Evolutionary conservation across 768 basidiomycete species (phyloP).

Genomic region (Calvatia gigantea): DNA sequence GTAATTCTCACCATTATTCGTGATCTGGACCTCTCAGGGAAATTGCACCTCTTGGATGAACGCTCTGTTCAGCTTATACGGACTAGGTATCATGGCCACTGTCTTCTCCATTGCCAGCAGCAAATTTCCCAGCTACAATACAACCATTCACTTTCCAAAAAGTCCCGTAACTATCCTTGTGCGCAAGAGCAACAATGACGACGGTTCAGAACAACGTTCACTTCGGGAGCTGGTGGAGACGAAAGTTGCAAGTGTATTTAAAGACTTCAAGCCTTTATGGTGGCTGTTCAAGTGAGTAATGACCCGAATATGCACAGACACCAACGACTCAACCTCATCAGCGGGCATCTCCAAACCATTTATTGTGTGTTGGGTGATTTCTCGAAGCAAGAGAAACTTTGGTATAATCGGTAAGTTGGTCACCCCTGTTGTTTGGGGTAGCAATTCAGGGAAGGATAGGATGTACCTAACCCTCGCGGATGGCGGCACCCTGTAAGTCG

Average conservation of each 20-base stretch:
- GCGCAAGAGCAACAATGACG: slow-evolving; percentile 24
- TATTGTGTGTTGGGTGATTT: slow-evolving; percentile 62
- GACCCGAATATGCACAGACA: background rate
- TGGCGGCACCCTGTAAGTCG: slow-evolving; percentile 61
- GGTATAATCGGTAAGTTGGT: slow-evolving; percentile 47
- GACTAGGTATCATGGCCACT: slow-evolving; percentile 31
- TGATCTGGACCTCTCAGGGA: background rate
- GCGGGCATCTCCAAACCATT: slow-evolving; percentile 63
- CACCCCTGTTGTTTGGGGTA: background rate
- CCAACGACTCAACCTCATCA: slow-evolving; percentile 17
- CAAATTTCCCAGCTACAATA: slow-evolving; percentile 19
- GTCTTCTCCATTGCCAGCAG: slow-evolving; percentile 26
- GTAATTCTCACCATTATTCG: background rate
- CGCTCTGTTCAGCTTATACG: slow-evolving; percentile 25
- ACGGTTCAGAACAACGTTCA: slow-evolving; percentile 34
- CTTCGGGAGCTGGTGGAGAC: slow-evolving; percentile 36
- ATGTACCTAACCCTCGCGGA: slow-evolving; percentile 50
- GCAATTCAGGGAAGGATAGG: slow-evolving; percentile 21
- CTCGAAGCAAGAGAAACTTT: slow-evolving; percentile 49
- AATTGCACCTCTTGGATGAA: slow-evolving; percentile 9
- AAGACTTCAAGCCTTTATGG: slow-evolving; percentile 42
- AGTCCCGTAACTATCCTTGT: slow-evolving; percentile 34
- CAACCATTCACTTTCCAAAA: slow-evolving; percentile 35
- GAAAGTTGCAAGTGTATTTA: slow-evolving; percentile 40
- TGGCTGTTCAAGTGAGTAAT: slow-evolving; percentile 44